Evolutionary conservation across 352 stramenopile genomes (phyloP).

Genomic region (Pythium myriotylum): DNA sequence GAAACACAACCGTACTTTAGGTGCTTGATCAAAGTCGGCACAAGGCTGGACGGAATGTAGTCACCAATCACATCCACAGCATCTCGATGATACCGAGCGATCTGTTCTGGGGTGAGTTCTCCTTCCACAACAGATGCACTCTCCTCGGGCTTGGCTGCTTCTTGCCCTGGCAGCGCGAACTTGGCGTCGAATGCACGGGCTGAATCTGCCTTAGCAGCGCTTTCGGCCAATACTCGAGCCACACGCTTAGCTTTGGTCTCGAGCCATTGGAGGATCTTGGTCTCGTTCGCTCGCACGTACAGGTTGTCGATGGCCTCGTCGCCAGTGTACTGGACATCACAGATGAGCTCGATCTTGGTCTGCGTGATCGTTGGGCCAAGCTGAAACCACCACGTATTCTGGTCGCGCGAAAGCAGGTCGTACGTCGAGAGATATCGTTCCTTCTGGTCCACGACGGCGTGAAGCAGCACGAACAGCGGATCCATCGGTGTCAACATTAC

Average conservation of each 20-base stretch:
- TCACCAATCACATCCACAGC: conserved; percentile 64
- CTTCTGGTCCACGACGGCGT: conserved; percentile 50
- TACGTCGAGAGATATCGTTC: conserved; percentile 56
- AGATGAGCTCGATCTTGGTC: conserved; percentile 45
- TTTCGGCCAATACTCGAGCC: conserved; percentile 41
- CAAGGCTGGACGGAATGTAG: conserved; percentile 52
- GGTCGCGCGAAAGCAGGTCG: conserved; percentile 46
- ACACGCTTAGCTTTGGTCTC: conserved; percentile 44
- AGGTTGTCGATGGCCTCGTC: conserved; percentile 53
- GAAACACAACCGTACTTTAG: conserved; percentile 47
- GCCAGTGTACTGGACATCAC: conserved; percentile 51
- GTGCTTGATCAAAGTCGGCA: conserved; percentile 46
- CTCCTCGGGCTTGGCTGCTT: background rate
- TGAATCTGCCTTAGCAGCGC: conserved; percentile 23
- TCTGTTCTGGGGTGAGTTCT: conserved; percentile 14
- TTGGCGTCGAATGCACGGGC: conserved; percentile 37
- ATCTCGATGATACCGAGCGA: conserved; percentile 38
- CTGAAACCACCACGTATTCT: conserved; percentile 66
- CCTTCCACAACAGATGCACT: background rate
- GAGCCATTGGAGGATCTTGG: conserved; percentile 61
- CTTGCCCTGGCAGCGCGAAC: conserved; percentile 36
- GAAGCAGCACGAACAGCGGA: conserved; percentile 71
- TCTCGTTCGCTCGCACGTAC: conserved; percentile 59
- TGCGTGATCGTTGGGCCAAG: conserved; percentile 31
- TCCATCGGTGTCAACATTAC: conserved; percentile 71